Evolutionary conservation across 768 basidiomycete genomes (phyloP), one percentile per base, ranked within the genome.

Genomic region (Mycena epipterygia): DNA sequence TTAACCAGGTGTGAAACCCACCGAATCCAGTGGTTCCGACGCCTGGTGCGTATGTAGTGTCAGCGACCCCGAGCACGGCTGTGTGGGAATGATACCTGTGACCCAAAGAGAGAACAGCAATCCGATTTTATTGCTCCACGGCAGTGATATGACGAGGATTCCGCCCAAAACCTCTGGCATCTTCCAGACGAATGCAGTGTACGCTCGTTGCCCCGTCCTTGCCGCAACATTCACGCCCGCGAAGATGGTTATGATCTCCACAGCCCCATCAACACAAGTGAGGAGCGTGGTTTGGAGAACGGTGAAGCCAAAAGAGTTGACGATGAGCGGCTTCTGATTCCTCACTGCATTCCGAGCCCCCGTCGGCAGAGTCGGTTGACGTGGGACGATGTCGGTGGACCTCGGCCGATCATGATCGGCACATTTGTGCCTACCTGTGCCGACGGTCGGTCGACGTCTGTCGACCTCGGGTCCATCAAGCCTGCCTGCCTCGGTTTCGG

Each of bases 211-310:
- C 74, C 94, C 87, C 12, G 82, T 84, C 46, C 84, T 84, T n/a
- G 90, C 82, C 16, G 88, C 88, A 48, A 93, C 76, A 8, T 76
- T 85, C 5, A 91, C 89, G 3, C 91, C 91, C 1, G 90, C 87
- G 78, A 79, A 93, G 68, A 94, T 93, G 0, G 91, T 91, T 9
- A 89, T 77, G 44, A 95, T 91, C 75, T 90, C 90, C 55, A 93
- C 79, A 16, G 88, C 64, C 32, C 92, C 92, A 70, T 88, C 88
- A 21, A 92, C 90, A 66, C 90, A 92, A 13, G 86, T 87, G 0
- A 93, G 85, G 7, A 93, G 85, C 2, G 92, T 93, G 1, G 92
- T 93, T 68, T 93, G 86, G 1, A 93, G 77, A 58, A 80, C 75
- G 7, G 81, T 85, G 77, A 91, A 94, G 2, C 93, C 93, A 75